These are phyloP conservation scores for Saturnispora ahearnii DNA, from an alignment of 805 yeast genomes.

Conservation along the genomic window DNA sequence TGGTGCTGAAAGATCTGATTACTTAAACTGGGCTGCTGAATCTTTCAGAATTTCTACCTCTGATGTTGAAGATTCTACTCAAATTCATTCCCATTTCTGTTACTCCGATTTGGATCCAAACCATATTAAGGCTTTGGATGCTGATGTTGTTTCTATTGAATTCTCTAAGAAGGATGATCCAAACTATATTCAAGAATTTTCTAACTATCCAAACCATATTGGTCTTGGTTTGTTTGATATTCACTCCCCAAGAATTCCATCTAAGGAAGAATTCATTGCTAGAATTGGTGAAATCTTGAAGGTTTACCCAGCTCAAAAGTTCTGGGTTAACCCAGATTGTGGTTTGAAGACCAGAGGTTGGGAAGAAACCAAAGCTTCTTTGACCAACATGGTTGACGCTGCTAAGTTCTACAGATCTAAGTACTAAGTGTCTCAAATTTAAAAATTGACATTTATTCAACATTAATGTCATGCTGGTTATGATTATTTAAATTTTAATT, in stretches of 20 bases:
- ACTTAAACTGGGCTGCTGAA: conserved; percentile 98
- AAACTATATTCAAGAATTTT: conserved; percentile 94
- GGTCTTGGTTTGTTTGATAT: conserved; percentile 99
- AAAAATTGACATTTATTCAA: conserved; percentile 28
- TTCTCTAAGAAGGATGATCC: conserved; percentile 99
- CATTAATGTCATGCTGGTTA: conserved; percentile 28
- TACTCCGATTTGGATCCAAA: conserved; percentile 99
- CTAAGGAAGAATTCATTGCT: conserved; percentile 89
- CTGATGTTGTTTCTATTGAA: conserved; percentile 98
- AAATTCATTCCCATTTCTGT: conserved; percentile 99
- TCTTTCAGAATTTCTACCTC: conserved; percentile 99
- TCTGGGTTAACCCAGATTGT: conserved; percentile 99
- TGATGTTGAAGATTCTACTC: conserved; percentile 91
- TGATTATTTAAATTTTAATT: conserved; percentile 11
- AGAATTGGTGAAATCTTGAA: conserved; percentile 92
- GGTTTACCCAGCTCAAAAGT: conserved; percentile 95
- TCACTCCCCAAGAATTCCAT: conserved; percentile 99
- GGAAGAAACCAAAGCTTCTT: conserved; percentile 92
- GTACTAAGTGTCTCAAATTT: conserved; percentile 18
- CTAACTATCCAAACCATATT: conserved; percentile 98
- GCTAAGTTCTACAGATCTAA: conserved; percentile 83
- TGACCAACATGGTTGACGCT: conserved; percentile 98
- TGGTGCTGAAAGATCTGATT: conserved; percentile 92
- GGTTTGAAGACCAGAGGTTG: conserved; percentile 99
- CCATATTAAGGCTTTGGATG: conserved; percentile 99